phyloP scores from a whole-genome alignment of 768 basidiomycete genomes.

The Mycena capillaripes region DNA sequence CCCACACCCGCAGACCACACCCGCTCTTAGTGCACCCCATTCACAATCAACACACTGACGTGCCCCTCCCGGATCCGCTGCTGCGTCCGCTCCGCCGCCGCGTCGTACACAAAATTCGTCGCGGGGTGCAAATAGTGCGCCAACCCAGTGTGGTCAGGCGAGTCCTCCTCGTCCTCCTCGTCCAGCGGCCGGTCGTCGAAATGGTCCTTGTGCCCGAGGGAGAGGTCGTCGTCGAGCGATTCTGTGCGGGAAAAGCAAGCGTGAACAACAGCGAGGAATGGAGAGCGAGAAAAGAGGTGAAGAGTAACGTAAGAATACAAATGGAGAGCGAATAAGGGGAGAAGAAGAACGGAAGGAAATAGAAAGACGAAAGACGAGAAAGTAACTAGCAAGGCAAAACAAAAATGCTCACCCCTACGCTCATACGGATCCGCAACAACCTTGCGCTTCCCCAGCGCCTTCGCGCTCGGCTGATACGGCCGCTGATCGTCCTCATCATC shows the following conservation, averaged over 20 bases:
- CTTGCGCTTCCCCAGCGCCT: conserved; percentile 89
- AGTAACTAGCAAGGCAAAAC: neutral
- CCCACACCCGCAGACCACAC: neutral
- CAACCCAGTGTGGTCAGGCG: conserved; percentile 42
- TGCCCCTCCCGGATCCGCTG: conserved; percentile 66
- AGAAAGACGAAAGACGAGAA: too few relatives aligned
- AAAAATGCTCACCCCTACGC: conserved; percentile 45
- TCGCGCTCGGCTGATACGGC: conserved; percentile 81
- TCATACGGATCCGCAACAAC: conserved; percentile 68
- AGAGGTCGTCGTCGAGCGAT: conserved; percentile 70
- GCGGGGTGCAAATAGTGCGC: conserved; percentile 61
- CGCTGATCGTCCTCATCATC: conserved; percentile 44
- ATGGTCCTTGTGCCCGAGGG: conserved; percentile 56
- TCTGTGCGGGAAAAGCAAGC: conserved; percentile 46
- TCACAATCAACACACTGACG: conserved; percentile 48
- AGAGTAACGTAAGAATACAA: neutral
- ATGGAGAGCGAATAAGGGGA: neutral
- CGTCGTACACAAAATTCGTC: conserved; percentile 88
- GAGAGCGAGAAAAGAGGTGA: neutral
- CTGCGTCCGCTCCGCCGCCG: conserved; percentile 85
- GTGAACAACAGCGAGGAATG: neutral
- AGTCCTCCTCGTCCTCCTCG: conserved; percentile 62
- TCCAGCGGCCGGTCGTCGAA: conserved; percentile 49
- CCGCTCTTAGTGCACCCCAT: conserved; percentile 59
- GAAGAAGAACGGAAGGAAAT: too few relatives aligned